Conservation (phyloP, 768 basidiomycete genomes). For the Nevesoporus exiguus region DNA sequence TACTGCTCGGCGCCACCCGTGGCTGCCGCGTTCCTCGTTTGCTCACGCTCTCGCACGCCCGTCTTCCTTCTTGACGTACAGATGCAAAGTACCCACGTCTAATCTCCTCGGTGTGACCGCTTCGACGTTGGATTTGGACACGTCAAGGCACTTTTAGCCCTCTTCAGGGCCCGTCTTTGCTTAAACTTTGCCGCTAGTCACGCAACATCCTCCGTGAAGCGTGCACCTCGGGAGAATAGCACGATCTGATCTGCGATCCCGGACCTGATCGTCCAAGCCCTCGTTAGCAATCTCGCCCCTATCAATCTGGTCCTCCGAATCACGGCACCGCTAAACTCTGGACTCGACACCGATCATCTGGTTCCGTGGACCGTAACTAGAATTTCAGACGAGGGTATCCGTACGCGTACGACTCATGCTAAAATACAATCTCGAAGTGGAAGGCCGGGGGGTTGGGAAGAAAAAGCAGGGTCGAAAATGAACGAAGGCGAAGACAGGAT, state of each 20-base stretch:
- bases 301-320: slow-evolving; percentile 14
- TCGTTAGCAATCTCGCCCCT: slow-evolving; percentile 7
- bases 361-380: slow-evolving; percentile 1
- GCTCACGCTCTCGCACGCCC: not conserved
- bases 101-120: not conserved
- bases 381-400: slow-evolving; percentile 14
- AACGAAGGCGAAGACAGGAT: slow-evolving; percentile 14
- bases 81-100: not conserved
- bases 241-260: slow-evolving; percentile 32
- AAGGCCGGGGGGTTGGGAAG: not conserved
- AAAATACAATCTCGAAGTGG: slow-evolving; percentile 13
- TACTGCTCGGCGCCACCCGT: not conserved
- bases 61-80: not conserved
- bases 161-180: slow-evolving; percentile 5
- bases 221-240: slow-evolving; percentile 15
- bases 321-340: not conserved
- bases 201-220: slow-evolving; percentile 18
- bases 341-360: not conserved
- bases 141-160: slow-evolving; percentile 17
- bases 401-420: slow-evolving; percentile 11
- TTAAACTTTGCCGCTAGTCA: slow-evolving; percentile 7
- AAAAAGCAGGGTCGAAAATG: not conserved
- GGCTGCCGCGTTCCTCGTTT: not conserved
- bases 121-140: not conserved
- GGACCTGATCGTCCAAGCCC: slow-evolving; percentile 27